Base-by-base conservation (phyloP, 2,329 filamentous ascomycete genomes). In the Colletotrichum navitas region DNA sequence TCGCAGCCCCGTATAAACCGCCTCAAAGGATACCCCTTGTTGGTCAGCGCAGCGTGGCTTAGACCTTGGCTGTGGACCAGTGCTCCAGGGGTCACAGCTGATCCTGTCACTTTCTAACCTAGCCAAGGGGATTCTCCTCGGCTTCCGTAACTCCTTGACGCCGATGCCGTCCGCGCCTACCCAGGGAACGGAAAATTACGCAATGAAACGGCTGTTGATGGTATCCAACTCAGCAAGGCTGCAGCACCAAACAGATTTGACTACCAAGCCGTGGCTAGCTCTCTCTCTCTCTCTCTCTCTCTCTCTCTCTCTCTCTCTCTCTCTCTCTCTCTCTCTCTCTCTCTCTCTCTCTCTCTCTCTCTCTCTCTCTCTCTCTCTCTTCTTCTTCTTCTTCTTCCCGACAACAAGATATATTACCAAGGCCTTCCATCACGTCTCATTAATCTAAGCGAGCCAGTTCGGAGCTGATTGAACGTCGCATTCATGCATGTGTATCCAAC, bases 51-150 rank as follows among this genome's bases (percentile, higher is more conserved):
- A 41, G 63, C 21, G 68, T 68, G 68, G 68, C 68, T 71, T 63
- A 52, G 68, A 39, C 34, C 68, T 71, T 68, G 68, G 68, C 68
- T 59, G 52, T 68, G 68, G 52, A 54, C 52, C 34, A 36, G 34
- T 11, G 11, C 34, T 36, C 34, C 34, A 43, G 45, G 39, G 45
- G 18, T 47, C 18, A 26, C 56, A 58, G 24, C 45, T 32, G 52
- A 67, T 62, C 47, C 41, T 63, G 36, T 68, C 63, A 61, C 63
- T 66, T 61, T 66, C 47, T 66, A 34, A 67, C 63, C 62, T 41
- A 58, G 68, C 63, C 68, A 71, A 71, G 68, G 43, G 29, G 29
- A 2, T 29, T 41, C 56, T 67, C 24, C 34, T 58, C 56, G 66
- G 63, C 68, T 66, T 70, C 56, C 61, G 62, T 70, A 49, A 62